phyloP scores from a whole-genome alignment of 192 early-diverging fungal genomes.

The Entomortierella parvispora region DNA sequence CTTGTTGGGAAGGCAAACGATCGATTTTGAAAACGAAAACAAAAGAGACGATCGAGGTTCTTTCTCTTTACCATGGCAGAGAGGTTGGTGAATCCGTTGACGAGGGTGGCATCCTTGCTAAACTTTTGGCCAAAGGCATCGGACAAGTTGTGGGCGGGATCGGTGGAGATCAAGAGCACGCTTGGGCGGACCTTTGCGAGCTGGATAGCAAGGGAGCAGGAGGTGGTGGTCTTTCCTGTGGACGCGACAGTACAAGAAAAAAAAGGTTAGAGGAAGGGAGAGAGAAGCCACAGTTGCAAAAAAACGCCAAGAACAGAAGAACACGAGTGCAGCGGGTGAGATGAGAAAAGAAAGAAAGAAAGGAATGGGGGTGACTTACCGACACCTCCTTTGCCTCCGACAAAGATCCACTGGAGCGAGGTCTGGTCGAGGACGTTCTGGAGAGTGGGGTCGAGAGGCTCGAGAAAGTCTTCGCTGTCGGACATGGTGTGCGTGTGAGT shows the following conservation, averaged over 20 bases:
- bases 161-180: conserved; percentile 97
- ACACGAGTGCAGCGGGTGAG: no score
- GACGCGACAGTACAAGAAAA: background rate
- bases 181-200: conserved; percentile 89
- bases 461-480: conserved; percentile 69
- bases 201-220: conserved; percentile 94
- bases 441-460: conserved; percentile 83
- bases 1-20: no score
- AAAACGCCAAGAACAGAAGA: no score
- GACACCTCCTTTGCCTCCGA: conserved; percentile 99
- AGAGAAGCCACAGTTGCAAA: background rate
- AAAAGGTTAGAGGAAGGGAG: background rate
- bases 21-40: background rate
- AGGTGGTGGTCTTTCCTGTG: conserved; percentile 74
- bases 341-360: background rate
- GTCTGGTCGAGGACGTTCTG: conserved; percentile 97
- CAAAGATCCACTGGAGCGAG: conserved; percentile 98
- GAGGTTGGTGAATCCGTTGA: conserved; percentile 95
- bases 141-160: conserved; percentile 99
- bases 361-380: conserved; percentile 65
- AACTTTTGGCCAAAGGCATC: conserved; percentile 99
- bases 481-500: conserved; percentile 52
- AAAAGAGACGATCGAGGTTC: background rate
- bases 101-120: conserved; percentile 91
- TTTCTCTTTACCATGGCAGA: conserved; percentile 99